Evolutionary conservation across 2,329 filamentous ascomycete genomes (phyloP).

Genomic region (Graphium sp.): DNA sequence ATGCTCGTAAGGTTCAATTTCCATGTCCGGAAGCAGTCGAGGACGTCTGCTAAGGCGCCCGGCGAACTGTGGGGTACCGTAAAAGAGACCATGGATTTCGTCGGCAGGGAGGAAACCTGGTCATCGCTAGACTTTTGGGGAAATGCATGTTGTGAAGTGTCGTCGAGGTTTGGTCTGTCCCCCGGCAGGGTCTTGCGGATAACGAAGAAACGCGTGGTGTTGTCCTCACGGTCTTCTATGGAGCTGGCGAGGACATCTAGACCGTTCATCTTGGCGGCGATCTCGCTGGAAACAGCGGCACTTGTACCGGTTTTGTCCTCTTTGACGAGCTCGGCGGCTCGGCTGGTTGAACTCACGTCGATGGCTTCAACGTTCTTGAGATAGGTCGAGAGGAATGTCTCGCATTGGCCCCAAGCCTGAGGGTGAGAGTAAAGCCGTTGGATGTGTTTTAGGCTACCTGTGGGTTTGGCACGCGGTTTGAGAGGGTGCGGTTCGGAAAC

Average conservation of each 20-base stretch:
- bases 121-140: too few species aligned
- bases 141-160: too few species aligned
- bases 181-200: slow-evolving; percentile 22
- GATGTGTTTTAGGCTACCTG: slow-evolving; percentile 40
- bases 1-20: slow-evolving; percentile 80
- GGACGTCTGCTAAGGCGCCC: slow-evolving; percentile 67
- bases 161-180: slow-evolving; percentile 1
- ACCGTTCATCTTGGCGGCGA: slow-evolving; percentile 52
- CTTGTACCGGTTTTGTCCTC: slow-evolving; percentile 39
- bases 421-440: slow-evolving; percentile 79
- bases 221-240: slow-evolving; percentile 60
- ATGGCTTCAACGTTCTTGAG: slow-evolving; percentile 63
- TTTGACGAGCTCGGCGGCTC: slow-evolving; percentile 62
- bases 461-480: slow-evolving; percentile 28
- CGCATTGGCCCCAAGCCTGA: slow-evolving; percentile 89
- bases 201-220: slow-evolving; percentile 67
- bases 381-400: slow-evolving; percentile 50
- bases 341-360: slow-evolving; percentile 73
- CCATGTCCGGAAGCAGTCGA: slow-evolving; percentile 60
- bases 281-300: slow-evolving; percentile 63
- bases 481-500: slow-evolving; percentile 21
- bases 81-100: slow-evolving; percentile 69
- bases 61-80: slow-evolving; percentile 61
- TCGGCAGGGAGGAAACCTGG: slow-evolving; percentile 7
- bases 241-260: slow-evolving; percentile 51